Evolutionary conservation across 2,329 filamentous ascomycete species (phyloP).

Genomic region (Fonsecaea pugnacius): DNA sequence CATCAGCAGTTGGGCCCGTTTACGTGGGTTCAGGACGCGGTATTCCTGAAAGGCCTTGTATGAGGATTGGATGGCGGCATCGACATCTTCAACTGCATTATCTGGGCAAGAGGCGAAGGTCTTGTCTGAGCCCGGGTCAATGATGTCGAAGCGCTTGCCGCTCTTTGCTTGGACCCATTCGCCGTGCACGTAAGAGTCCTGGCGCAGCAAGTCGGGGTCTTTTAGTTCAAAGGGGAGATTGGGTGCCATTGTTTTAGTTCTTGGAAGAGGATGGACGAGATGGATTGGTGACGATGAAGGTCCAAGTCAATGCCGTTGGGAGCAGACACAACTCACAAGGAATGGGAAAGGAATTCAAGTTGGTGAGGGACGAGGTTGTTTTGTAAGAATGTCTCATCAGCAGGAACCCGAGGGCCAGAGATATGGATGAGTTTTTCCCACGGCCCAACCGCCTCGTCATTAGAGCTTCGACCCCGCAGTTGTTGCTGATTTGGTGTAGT

Average conservation of each 20-base stretch:
- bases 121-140: constrained; percentile 58
- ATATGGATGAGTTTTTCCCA: not conserved
- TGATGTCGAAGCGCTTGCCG: constrained; percentile 56
- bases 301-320: not conserved
- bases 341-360: not conserved
- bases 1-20: constrained; percentile 65
- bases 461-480: constrained; percentile 16
- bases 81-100: constrained; percentile 62
- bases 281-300: not conserved
- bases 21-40: constrained; percentile 63
- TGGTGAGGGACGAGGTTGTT: not conserved
- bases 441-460: not conserved
- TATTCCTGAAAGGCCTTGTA: constrained; percentile 65
- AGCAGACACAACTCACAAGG: not conserved
- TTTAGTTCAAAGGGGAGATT: constrained; percentile 50
- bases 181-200: constrained; percentile 58
- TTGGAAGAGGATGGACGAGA: constrained; percentile 8
- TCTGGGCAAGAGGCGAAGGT: constrained; percentile 58
- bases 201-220: constrained; percentile 55
- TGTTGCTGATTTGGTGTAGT: not conserved
- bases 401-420: not conserved
- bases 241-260: constrained; percentile 29
- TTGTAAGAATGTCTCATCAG: constrained; percentile 2
- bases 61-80: constrained; percentile 62
- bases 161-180: constrained; percentile 53